Base-by-base conservation (phyloP, 495 filamentous ascomycete genomes). In the Melanomma pulvis-pyrius region DNA sequence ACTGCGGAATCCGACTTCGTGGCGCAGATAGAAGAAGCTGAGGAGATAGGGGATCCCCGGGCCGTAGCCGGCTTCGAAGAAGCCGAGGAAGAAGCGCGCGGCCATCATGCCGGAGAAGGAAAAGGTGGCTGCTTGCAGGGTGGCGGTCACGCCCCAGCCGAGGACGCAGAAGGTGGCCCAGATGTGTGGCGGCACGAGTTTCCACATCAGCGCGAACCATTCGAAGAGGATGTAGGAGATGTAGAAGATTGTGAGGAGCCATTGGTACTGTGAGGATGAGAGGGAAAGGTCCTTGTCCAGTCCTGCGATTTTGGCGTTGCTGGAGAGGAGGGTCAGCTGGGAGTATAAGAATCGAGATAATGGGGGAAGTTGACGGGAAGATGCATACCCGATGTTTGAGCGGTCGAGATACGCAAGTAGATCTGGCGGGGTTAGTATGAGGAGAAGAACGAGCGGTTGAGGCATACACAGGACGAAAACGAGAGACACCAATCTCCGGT, bases 21-120 rank as follows among this genome's bases (percentile, higher is more conserved):
- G 82, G 6, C 92, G 82, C 28, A 87, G 84, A 70, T 96, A 96
- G 80, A 96, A 96, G 77, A 93, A 93, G 0, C 86, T 89, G 0
- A 96, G 80, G 0, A 92, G 78, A 61, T 87, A 93, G 0, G 90
- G 89, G 4, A 92, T 79, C 1, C 86, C 86, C 59, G 67, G 74
- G 8, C 61, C 64, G 19, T 65, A 93, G 0, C 47, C 69, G 1
- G 69, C 69, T 59, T 72, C 69, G 7, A 51, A 58, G 0, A 65
- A 17, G 36, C 69, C 69, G 61, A 72, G 55, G 54, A 72, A 60
- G 52, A 69, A 68, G 34, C 69, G 60, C 9, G 69, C 55, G 21
- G 66, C 56, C 65, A 72, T 68, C 47, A 59, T 49, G n/a, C 47
- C 69, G 15, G 9, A 13, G 61, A 61, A 72, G 19, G 60, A 61